phyloP scores from a whole-genome alignment of 176 grass and related monocot genomes.

The Guadua angustifolia region DNA sequence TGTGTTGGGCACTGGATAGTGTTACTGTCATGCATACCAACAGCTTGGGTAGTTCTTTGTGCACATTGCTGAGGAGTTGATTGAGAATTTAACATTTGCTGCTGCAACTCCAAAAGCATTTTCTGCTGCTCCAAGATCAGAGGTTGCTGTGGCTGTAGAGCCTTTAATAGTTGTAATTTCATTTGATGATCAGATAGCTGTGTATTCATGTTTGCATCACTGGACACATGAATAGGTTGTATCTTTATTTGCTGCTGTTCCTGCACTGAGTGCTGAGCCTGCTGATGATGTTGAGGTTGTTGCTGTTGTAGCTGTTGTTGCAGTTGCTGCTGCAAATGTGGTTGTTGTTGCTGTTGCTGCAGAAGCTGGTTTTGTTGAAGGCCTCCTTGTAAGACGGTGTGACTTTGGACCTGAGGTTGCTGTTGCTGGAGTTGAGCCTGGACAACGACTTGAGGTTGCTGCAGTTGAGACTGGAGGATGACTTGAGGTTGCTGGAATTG shows the following conservation, averaged over 20 bases:
- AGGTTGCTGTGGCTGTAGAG: conserved; percentile 55
- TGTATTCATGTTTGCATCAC: conserved; percentile 38
- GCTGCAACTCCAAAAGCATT: conserved; percentile 58
- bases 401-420: conserved; percentile 54
- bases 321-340: conserved; percentile 41
- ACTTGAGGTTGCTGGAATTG: conserved; percentile 62
- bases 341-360: conserved; percentile 64
- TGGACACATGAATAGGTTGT: conserved; percentile 40
- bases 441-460: conserved; percentile 55
- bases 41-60: conserved; percentile 42
- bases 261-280: conserved; percentile 53
- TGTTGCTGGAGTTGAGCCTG: conserved; percentile 61
- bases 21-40: conserved; percentile 42
- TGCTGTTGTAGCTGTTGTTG: conserved; percentile 34
- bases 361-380: conserved; percentile 60
- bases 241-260: conserved; percentile 59
- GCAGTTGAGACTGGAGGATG: conserved; percentile 46
- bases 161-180: conserved; percentile 63
- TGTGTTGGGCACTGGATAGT: conserved; percentile 45
- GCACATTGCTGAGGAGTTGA: conserved; percentile 48
- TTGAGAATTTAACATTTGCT: conserved; percentile 60
- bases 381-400: conserved; percentile 48
- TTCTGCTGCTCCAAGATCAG: conserved; percentile 63
- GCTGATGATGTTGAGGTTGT: conserved; percentile 41
- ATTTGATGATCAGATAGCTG: conserved; percentile 65